Evolutionary conservation across 2,329 filamentous ascomycete species (phyloP), one percentile per base, ranked within the genome.

Genomic region (Ophiostoma sp.): DNA sequence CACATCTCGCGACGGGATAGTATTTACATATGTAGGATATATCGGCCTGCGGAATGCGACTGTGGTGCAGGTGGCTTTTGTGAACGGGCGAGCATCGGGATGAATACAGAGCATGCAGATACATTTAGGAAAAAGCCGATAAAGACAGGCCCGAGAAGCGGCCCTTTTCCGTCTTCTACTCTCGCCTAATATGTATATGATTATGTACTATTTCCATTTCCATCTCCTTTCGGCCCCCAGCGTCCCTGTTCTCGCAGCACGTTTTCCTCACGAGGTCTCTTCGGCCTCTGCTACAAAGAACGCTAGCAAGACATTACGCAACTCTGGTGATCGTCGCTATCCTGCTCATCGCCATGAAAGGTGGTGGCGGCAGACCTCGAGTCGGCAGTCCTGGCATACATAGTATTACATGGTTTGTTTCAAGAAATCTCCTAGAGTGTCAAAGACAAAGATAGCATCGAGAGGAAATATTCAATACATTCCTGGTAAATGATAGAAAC

Each of bases 211-310:
- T 57, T 57, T 57, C n/a, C 23, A 57, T 48, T 48, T 48, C 17
- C 6, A 8, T 27, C 27, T 11, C n/a, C n/a, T 31, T 31, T 31
- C 27, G 27, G 27, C 27, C 27, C 3, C 27, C 3, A 31, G 1
- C 31, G 23, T 27, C n/a, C 52, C n/a, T 57, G 10, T 31, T 57
- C 11, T 27, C 52, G 52, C 52, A 27, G 44, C 52, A 57, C 52
- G 52, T 57, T 57, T 57, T 57, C 52, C 23, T 57, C 52, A 57
- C 52, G 52, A 57, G 52, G 52, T 57, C n/a, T 27, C 17, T 57
- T 31, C 11, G 15, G n/a, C 8, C 11, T 57, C 52, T 27, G 52
- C 20, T 10, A 57, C 52, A 57, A 27, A 15, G 10, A 48, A 57
- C 52, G 52, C 52, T 57, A 57, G 17, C 44, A 57, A 57, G 52